Percentiles rank a stretch among this genome's conserved stretches.
Evolutionary conservation across 139 green algal species (phyloP).

Genomic region (Coelastrella sp.): DNA sequence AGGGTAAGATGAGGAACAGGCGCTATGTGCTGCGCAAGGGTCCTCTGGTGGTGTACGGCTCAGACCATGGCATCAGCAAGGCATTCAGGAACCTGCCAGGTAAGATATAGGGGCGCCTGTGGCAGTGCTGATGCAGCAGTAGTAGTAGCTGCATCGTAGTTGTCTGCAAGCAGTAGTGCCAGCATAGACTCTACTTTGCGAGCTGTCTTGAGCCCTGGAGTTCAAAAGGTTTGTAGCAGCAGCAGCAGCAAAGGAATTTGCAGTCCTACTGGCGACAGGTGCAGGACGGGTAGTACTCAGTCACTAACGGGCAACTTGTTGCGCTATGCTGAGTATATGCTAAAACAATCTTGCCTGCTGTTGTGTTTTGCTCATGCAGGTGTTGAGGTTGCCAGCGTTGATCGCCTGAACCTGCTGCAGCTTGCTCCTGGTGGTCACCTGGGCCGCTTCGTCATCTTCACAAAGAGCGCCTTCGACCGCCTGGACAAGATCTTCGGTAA

Average conservation of each 20-base stretch:
- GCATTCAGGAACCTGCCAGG: conserved; percentile 75
- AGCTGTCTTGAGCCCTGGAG: too few species aligned
- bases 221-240: too few species aligned
- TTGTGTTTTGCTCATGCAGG: conserved; percentile 44
- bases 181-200: too few species aligned
- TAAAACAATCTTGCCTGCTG: conserved; percentile 92
- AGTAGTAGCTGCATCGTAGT: background rate
- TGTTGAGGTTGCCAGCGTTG: conserved; percentile 92
- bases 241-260: too few species aligned
- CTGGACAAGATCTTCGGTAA: conserved; percentile 93
- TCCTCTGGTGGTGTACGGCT: conserved; percentile 94
- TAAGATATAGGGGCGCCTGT: conserved; percentile 79
- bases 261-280: too few species aligned
- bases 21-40: conserved; percentile 95
- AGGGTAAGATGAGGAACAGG: conserved; percentile 97
- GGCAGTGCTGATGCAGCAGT: background rate
- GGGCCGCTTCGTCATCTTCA: conserved; percentile 99
- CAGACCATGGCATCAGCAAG: conserved; percentile 89
- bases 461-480: conserved; percentile 94
- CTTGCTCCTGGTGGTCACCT: conserved; percentile 98
- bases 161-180: background rate
- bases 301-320: background rate
- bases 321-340: background rate
- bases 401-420: conserved; percentile 97
- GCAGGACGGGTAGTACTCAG: background rate